Base-by-base conservation (phyloP, 139 green algal genomes). In the Zygnema circumcarinatum region DNA sequence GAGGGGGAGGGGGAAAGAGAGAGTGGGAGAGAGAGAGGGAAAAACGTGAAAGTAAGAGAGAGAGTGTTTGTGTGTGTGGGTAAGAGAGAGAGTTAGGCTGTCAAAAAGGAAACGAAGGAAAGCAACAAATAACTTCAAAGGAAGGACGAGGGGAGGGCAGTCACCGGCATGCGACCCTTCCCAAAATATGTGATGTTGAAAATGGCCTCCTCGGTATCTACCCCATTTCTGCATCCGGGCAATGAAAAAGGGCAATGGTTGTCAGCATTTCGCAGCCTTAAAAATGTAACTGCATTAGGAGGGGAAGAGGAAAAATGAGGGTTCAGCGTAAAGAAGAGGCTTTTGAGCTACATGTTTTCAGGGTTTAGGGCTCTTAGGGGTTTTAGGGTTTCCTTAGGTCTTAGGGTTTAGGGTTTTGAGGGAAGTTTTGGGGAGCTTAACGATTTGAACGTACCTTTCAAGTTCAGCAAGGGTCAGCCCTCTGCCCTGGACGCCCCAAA, bases 111-210 rank as follows among this genome's bases (percentile, higher is more conserved):
- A 38, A 29, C 25, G 11, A 38, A 11, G 35, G 47, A 67, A 2
- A 52, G 74, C 25, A 69, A 81, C 7, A 78, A 11, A 78, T 40
- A 52, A 16, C 7, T 40, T 25, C 7, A 78, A 78, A 40, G 11
- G 35, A 3, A 79, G 1, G 1, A n/a, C 22, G 72, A 79, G 72
- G 72, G 72, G 21, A 42, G 25, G 25, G 29, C 38, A 56, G 35
- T 11, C 20, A 81, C 74, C n/a, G 74, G 74, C 74, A 81, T 81
- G 31, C 74, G 74, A 25, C 74, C 74, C 1, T 69, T 67, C n/a
- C 74, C n/a, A 32, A 73, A 25, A 1, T 47, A 32, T 33, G 74
- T 81, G 74, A 81, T 53, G 3, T 29, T 73, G 0, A 32, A 47
- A 73, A 81, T 81, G 74, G 42, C 74, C 2, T 81, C 74, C 0